A percentile compares a stretch with the other conserved stretches of the same genome.
phyloP scores from a whole-genome alignment of 139 green algal genomes.

The Dunaliella primolecta region DNA sequence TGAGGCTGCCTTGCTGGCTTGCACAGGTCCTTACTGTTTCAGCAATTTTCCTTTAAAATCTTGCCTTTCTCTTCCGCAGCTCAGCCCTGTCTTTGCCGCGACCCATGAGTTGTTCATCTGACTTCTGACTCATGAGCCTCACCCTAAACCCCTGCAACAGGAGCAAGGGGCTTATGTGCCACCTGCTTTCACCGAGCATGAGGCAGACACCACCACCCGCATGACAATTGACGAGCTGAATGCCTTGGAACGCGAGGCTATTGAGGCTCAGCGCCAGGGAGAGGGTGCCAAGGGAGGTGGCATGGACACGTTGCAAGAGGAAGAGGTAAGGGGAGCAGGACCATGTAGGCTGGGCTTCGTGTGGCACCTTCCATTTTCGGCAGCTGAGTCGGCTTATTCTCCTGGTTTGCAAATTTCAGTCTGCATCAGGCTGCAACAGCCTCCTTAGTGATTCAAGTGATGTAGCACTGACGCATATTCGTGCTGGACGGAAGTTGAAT shows the following conservation, averaged over 20 bases:
- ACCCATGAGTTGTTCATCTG: neutral
- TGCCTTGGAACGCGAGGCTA: neutral
- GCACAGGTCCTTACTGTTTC: too few species aligned
- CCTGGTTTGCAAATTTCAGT: neutral
- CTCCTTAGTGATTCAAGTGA: too few species aligned
- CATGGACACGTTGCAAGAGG: neutral
- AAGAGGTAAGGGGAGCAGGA: neutral
- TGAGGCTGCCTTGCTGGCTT: too few species aligned
- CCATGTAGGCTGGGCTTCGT: neutral
- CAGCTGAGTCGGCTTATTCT: neutral
- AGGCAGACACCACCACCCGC: constrained; percentile 11
- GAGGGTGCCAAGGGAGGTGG: neutral
- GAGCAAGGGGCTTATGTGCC: neutral
- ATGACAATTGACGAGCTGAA: constrained; percentile 17
- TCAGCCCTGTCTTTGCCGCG: too few species aligned
- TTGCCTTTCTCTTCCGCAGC: too few species aligned
- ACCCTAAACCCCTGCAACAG: too few species aligned
- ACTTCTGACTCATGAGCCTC: neutral
- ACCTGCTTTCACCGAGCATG: neutral
- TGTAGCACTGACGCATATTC: too few species aligned
- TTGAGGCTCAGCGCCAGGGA: neutral
- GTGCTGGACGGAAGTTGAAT: too few species aligned
- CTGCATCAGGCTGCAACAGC: too few species aligned
- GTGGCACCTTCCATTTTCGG: neutral
- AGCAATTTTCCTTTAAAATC: too few species aligned